Base-by-base conservation (phyloP, 345 rosid genomes). In the Eucalyptus regnans region DNA sequence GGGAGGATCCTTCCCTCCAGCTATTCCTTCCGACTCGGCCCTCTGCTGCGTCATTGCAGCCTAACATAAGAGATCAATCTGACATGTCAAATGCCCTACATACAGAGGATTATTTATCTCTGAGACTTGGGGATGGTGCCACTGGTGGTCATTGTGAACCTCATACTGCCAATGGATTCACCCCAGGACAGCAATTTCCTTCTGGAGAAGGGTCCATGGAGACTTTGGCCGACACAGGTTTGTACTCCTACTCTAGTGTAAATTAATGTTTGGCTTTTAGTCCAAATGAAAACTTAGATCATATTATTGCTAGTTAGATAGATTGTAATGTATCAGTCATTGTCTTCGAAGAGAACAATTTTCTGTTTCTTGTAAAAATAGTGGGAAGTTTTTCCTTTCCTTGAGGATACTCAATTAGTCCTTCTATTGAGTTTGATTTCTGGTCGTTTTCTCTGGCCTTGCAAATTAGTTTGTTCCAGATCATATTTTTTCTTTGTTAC, bases 1-100 rank as follows among this genome's bases (percentile, higher is more conserved):
- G 93, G 87, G 98, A 95, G 88, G 99, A 98, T 93, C 98, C 99
- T 33, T 94, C 98, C 56, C 99, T 97, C 86, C 99, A 98, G 91
- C 92, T 97, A 87, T 98, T 98, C 91, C 97, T 98, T 93, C 98
- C 99, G 88, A 95, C 97, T 10, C 92, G 93, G 91, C 96, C 97
- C 76, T 96, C 97, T 79, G 95, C 91, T 92, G 93, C 94, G 84
- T 90, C 98, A 85, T 89, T 90, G 88, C 98, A 93, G 88, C 84
- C 96, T 31, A 92, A 94, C 92, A 37, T 91, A 91, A 93, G 96
- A 90, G 95, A 94, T 91, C 96, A 93, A 90, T 94, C 92, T 91
- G 97, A 95, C 88, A 86, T 91, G 89, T 94, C 98, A 43, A 97
- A 97, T 90, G 96, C 98, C 90, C 90, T 94, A 87, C 94, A 93